phyloP scores from a whole-genome alignment of 805 yeast species.

The Nadsonia fulvescens region DNA sequence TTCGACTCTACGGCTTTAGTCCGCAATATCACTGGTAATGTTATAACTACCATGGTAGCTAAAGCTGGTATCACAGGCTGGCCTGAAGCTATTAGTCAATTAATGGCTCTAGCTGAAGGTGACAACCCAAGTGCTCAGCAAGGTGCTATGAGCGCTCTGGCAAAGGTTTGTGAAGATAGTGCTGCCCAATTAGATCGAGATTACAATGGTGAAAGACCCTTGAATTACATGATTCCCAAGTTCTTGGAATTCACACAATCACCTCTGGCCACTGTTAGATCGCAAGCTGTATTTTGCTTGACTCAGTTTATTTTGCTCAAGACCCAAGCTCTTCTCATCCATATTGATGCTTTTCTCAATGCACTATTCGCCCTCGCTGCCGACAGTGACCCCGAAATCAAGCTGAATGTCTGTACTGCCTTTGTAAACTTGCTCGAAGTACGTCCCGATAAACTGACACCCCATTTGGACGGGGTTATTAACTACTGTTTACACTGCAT shows the following conservation, averaged over 20 bases:
- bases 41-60: constrained; percentile 62
- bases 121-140: constrained; percentile 35
- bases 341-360: constrained; percentile 46
- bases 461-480: constrained; percentile 75
- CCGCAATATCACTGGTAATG: constrained; percentile 79
- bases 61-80: constrained; percentile 47
- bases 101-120: constrained; percentile 40
- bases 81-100: constrained; percentile 57
- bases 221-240: constrained; percentile 46
- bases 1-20: constrained; percentile 39
- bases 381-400: constrained; percentile 38
- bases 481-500: constrained; percentile 70
- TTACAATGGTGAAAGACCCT: constrained; percentile 47
- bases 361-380: constrained; percentile 54
- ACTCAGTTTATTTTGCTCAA: constrained; percentile 58
- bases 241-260: constrained; percentile 34
- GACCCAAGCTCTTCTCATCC: constrained; percentile 43
- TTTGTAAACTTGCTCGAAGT: constrained; percentile 55
- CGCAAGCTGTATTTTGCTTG: constrained; percentile 51
- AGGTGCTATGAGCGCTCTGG: constrained; percentile 66
- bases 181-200: constrained; percentile 45
- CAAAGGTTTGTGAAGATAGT: constrained; percentile 84
- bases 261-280: constrained; percentile 26
- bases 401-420: constrained; percentile 60
- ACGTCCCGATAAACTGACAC: constrained; percentile 61